These are phyloP conservation scores for Euphorbia celastroides DNA, from an alignment of 441 rosid species.

Conservation along the genomic window DNA sequence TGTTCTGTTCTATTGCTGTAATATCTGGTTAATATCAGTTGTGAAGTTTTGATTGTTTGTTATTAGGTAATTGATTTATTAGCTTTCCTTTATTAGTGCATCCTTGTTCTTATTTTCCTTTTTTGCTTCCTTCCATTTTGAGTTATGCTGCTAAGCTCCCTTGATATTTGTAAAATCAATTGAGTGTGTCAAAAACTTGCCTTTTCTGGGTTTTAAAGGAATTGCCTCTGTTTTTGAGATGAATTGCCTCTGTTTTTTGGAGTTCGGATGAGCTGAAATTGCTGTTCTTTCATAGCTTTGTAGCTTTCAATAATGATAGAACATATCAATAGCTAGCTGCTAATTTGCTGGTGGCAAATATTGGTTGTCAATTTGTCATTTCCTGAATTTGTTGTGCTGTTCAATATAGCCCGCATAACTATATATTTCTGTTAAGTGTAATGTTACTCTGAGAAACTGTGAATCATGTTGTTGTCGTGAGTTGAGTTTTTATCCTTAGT, in stretches of 20 bases:
- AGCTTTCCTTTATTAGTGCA: not conserved
- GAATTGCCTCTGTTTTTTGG: not conserved
- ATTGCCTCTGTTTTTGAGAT: not conserved
- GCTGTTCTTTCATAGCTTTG: not conserved
- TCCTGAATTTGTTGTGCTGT: too few relatives aligned
- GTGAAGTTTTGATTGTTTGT: constrained; percentile 6
- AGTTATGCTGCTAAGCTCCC: not conserved
- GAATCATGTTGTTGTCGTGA: too few relatives aligned
- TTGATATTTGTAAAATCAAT: too few relatives aligned
- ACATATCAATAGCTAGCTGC: too few relatives aligned
- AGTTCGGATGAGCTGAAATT: not conserved
- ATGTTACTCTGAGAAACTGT: too few relatives aligned
- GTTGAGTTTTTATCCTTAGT: too few relatives aligned
- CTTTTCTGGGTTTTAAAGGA: not conserved
- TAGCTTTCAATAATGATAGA: not conserved
- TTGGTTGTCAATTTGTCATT: too few relatives aligned
- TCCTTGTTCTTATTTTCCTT: not conserved
- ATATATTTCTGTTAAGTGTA: too few relatives aligned
- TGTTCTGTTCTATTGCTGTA: not conserved
- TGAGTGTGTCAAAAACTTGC: not conserved
- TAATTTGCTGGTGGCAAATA: too few relatives aligned
- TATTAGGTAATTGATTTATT: not conserved
- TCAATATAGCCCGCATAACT: too few relatives aligned
- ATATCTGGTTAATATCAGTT: not conserved
- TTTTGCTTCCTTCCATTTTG: not conserved